Base-by-base conservation (phyloP, 2,329 filamentous ascomycete genomes). In the Biscogniauxia marginata region DNA sequence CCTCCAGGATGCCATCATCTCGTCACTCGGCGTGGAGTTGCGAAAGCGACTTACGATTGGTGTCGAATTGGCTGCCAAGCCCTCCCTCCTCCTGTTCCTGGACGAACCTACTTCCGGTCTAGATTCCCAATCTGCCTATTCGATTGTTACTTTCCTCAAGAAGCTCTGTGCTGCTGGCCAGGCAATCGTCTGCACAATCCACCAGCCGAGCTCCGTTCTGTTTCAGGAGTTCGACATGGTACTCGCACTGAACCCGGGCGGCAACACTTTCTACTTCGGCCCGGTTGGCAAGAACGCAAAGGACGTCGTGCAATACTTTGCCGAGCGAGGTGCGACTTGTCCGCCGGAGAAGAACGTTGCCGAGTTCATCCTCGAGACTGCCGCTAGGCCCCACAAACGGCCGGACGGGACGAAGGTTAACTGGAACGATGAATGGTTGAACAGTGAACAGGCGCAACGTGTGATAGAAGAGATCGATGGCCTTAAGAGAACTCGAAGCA, bases 181-280 rank as follows among this genome's bases (percentile, higher is more conserved):
- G 66, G 87, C 87, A 7, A 89, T 91, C 59, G 77, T 91, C 52
- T 90, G 87, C 71, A 90, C 87, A 0, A 90, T 90, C 53, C 87
- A 90, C 66, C 87, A 90, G 66, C 87, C 87, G 3, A 87, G 84
- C 2, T 86, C 84, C 1, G 80, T 88, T 57, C 76, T 90, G 2
- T 85, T 90, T 55, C 81, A 89, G 65, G 81, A 90, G 66, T 91
- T 91, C 71, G 87, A 90, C 68, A 88, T 88, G 81, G 84, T 90
- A 18, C 78, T 91, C 1, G 84, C 85, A 1, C 77, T 90, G 25
- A 87, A 88, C 64, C 85, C 81, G 0, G 86, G 85, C 16, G 87
- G 86, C 19, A 87, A 88, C 66, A 86, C 84, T 0, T 88, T 89
- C 71, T 91, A 91, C 71, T 91, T 90, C 56, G 88, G 88, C 0